Percentiles rank a stretch among this genome's conserved stretches.
Conservation (phyloP, 2,329 filamentous ascomycete species). For the Penicillium rolfsii region DNA sequence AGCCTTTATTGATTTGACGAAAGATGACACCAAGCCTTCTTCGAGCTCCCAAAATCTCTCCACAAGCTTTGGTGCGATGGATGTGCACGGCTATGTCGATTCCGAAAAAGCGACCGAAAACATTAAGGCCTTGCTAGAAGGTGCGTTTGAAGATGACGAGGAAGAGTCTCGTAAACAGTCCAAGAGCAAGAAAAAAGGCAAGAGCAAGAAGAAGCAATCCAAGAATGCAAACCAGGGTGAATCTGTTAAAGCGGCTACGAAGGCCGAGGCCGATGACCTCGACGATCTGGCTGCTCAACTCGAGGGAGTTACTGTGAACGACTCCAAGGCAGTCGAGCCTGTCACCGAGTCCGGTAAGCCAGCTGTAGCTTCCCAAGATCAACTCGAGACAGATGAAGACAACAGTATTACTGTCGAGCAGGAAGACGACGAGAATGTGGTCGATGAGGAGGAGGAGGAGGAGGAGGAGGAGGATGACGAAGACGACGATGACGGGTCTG, state of each 20-base stretch:
- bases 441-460: constrained; percentile 38
- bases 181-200: constrained; percentile 43
- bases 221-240: constrained; percentile 9
- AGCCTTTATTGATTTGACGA: constrained; percentile 55
- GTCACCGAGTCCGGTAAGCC: constrained; percentile 45
- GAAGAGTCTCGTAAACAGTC: constrained; percentile 34
- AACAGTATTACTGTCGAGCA: constrained; percentile 42
- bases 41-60: constrained; percentile 41
- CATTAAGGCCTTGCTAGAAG: constrained; percentile 56
- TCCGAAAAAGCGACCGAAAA: constrained; percentile 55
- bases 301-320: constrained; percentile 46
- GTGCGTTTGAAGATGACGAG: constrained; percentile 56
- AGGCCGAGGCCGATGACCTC: constrained; percentile 39
- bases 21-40: constrained; percentile 44
- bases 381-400: constrained; percentile 64
- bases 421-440: constrained; percentile 43
- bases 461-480: constrained; percentile 54
- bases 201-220: constrained; percentile 27
- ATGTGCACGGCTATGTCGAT: constrained; percentile 57
- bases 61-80: constrained; percentile 56
- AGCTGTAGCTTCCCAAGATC: constrained; percentile 50
- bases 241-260: constrained; percentile 13
- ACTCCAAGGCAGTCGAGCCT: constrained; percentile 28
- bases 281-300: constrained; percentile 51
- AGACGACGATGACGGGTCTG: constrained; percentile 62